Evolutionary conservation across 805 yeast genomes (phyloP), one percentile per base, ranked within the genome.

Genomic region (Phaffomyces antillensis): DNA sequence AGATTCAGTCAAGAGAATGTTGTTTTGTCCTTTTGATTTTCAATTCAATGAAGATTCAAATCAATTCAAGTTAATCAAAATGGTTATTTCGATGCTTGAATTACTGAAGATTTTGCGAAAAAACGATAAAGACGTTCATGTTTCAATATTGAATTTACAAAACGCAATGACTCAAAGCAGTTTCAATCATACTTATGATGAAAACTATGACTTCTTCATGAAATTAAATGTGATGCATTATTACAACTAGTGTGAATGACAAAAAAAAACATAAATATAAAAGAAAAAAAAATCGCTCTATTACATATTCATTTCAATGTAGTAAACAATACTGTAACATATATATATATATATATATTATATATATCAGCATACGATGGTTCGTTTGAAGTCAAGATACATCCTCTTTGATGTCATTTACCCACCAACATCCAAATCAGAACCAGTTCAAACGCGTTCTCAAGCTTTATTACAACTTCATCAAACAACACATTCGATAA

Each of bases 331-430:
- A n/a, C n/a, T n/a, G n/a, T n/a, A n/a, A n/a, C n/a, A n/a, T n/a
- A n/a, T n/a, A n/a, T n/a, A n/a, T n/a, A n/a, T n/a, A n/a, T n/a
- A n/a, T n/a, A n/a, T n/a, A n/a, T n/a, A n/a, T n/a, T n/a, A n/a
- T n/a, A n/a, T n/a, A n/a, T n/a, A n/a, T n/a, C n/a, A n/a, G 15
- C 30, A 15, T n/a, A 40, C n/a, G 7, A 90, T 90, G 98, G 98
- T 90, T 15, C 76, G 98, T 56, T 70, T 90, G 26, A 90, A 90
- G 62, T 81, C 89, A 16, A 68, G 98, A 53, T 90, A 91, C 56
- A 71, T 90, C 12, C 70, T 89, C 5, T 90, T 91, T 61, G 96
- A 89, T 52, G 64, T 90, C 0, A 62, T 86, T 5, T 80, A 80
- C 52, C 95, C 96, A 0, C 75, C 63, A 28, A 28, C 10, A 4